Conservation (phyloP, 352 stramenopile genomes). For the Phytophthora hybrid region DNA sequence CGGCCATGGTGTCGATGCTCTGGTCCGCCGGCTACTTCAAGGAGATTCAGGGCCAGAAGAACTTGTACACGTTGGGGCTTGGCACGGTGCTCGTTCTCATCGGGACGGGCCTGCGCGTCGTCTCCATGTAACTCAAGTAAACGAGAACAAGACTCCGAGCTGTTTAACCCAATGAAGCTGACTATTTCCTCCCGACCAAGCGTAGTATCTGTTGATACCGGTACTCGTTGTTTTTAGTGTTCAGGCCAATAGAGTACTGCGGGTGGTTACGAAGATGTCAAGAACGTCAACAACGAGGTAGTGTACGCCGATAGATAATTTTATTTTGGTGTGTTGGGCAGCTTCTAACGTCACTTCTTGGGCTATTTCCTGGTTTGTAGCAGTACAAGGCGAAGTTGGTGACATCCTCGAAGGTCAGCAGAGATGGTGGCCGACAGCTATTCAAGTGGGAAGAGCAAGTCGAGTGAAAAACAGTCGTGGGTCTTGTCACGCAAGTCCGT, state of each 20-base stretch:
- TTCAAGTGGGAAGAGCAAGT: constrained; percentile 4
- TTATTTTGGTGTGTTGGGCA: constrained; percentile 1
- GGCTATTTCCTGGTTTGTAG: constrained; percentile 5
- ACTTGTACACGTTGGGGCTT: constrained; percentile 65
- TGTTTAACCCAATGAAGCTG: constrained; percentile 17
- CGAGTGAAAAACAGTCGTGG: constrained; percentile 27
- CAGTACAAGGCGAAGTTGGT: neutral
- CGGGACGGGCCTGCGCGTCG: constrained; percentile 70
- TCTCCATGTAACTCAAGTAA: constrained; percentile 47
- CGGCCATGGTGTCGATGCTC: constrained; percentile 86
- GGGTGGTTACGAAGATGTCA: neutral
- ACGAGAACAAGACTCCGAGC: neutral
- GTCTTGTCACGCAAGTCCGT: constrained; percentile 13
- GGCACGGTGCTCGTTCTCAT: constrained; percentile 74
- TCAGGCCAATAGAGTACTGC: neutral
- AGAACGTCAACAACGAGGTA: neutral
- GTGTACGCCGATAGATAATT: neutral
- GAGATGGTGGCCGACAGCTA: constrained; percentile 14
- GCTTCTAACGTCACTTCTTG: constrained; percentile 11
- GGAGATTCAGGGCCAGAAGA: constrained; percentile 77
- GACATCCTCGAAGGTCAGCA: neutral
- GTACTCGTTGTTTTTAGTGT: neutral
- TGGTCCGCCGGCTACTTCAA: constrained; percentile 87
- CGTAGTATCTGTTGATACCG: neutral
- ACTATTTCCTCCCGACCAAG: neutral